Evolutionary conservation across 2,329 filamentous ascomycete species (phyloP).

Genomic region (Arthrobotrys conoides): DNA sequence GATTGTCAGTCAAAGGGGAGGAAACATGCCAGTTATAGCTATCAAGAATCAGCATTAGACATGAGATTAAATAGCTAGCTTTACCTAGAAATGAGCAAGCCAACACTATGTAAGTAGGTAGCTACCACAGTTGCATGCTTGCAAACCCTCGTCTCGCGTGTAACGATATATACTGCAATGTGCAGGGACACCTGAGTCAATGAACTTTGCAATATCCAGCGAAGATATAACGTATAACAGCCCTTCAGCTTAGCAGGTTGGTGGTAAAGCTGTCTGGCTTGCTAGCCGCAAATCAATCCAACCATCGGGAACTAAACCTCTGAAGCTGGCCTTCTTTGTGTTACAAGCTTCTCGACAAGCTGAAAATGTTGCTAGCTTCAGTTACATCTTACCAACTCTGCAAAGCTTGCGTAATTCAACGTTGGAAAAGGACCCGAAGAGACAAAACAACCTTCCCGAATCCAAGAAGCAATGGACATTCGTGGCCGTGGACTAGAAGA

Average conservation of each 20-base stretch:
- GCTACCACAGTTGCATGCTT: no score
- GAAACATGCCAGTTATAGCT: slow-evolving; percentile 4
- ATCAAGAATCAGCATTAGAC: not conserved
- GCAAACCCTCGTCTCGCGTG: not conserved
- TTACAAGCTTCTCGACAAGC: not conserved
- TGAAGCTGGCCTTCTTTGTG: slow-evolving; percentile 2
- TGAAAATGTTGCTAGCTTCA: not conserved
- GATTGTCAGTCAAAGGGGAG: not conserved
- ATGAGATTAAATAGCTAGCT: not conserved
- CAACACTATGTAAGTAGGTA: no score
- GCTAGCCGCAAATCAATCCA: not conserved
- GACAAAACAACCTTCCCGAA: not conserved
- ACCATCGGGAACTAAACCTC: not conserved
- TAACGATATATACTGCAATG: not conserved
- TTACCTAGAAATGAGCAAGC: not conserved
- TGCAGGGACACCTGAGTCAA: not conserved
- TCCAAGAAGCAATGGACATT: no score
- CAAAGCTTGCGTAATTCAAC: slow-evolving; percentile 5
- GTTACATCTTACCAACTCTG: slow-evolving; percentile 15
- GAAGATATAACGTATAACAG: slow-evolving; percentile 12
- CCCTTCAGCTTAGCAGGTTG: not conserved
- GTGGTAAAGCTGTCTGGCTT: slow-evolving; percentile 10
- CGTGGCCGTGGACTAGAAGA: no score
- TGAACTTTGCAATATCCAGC: not conserved
- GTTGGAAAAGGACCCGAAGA: not conserved